These are phyloP conservation scores for Candida methanosorbosa DNA, from an alignment of 805 yeast species.

Conservation along the genomic window DNA sequence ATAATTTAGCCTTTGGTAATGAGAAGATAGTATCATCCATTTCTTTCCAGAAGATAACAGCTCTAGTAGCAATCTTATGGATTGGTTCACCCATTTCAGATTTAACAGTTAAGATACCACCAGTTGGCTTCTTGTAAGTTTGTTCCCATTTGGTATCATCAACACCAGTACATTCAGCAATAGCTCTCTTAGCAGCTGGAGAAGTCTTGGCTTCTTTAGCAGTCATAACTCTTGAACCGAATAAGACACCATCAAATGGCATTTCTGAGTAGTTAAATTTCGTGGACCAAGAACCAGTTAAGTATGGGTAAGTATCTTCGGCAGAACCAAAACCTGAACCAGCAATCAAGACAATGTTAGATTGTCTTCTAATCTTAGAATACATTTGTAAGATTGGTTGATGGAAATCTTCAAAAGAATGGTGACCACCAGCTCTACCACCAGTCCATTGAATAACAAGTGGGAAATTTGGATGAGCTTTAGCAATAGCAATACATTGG, in stretches of 20 bases:
- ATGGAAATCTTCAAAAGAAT: conserved; percentile 98
- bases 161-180: conserved; percentile 87
- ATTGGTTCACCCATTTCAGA: conserved; percentile 99
- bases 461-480: conserved; percentile 94
- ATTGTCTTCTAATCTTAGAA: conserved; percentile 82
- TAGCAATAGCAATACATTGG: conserved; percentile 83
- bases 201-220: conserved; percentile 96
- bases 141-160: conserved; percentile 85
- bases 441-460: conserved; percentile 99
- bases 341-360: conserved; percentile 85
- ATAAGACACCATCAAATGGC: conserved; percentile 97
- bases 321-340: conserved; percentile 99
- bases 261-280: conserved; percentile 86
- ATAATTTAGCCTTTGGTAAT: conserved; percentile 80
- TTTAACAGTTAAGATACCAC: conserved; percentile 92
- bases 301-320: conserved; percentile 94
- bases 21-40: conserved; percentile 89
- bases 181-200: conserved; percentile 86
- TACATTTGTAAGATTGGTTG: conserved; percentile 96
- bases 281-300: conserved; percentile 95
- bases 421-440: conserved; percentile 99
- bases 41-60: conserved; percentile 96
- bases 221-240: conserved; percentile 96
- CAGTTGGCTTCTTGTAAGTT: conserved; percentile 90
- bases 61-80: conserved; percentile 97